Evolutionary conservation across 257 asterid genomes (phyloP).

Genomic region (Solanum medicagineum): DNA sequence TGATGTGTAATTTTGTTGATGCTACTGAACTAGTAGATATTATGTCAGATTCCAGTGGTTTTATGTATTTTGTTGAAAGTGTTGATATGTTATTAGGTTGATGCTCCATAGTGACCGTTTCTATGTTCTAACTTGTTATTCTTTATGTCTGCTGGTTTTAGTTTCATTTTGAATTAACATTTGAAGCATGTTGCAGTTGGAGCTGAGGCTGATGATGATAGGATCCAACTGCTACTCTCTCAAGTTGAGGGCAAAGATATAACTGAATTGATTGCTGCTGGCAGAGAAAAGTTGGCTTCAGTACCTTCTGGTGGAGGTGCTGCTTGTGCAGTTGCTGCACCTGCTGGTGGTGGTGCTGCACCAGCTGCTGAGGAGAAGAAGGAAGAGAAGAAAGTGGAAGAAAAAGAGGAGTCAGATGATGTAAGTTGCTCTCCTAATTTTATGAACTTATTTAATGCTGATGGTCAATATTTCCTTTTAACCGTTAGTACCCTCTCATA

Average conservation of each 20-base stretch:
- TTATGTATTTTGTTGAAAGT: neutral
- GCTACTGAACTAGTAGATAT: neutral
- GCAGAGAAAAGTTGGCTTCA: constrained; percentile 42
- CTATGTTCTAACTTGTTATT: neutral
- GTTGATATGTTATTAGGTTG: neutral
- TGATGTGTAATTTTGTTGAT: neutral
- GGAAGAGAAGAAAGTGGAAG: constrained; percentile 39
- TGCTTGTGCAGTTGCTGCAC: constrained; percentile 24
- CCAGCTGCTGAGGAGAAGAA: constrained; percentile 32
- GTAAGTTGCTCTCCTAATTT: neutral
- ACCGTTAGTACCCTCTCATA: too few species aligned
- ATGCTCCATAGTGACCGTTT: neutral
- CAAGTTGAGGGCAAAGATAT: constrained; percentile 32
- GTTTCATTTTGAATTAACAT: neutral
- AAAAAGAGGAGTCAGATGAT: constrained; percentile 29
- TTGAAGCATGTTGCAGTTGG: constrained; percentile 15
- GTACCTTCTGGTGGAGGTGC: constrained; percentile 40
- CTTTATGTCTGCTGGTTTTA: neutral
- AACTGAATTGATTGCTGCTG: constrained; percentile 37
- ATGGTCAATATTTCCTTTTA: neutral
- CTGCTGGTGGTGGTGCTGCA: constrained; percentile 19
- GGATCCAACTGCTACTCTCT: constrained; percentile 17
- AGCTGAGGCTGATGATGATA: constrained; percentile 34
- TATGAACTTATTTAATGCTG: neutral
- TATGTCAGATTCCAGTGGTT: neutral